Evolutionary conservation across 495 filamentous ascomycete species (phyloP), one percentile per base, ranked within the genome.

Genomic region (Tuber magnatum): DNA sequence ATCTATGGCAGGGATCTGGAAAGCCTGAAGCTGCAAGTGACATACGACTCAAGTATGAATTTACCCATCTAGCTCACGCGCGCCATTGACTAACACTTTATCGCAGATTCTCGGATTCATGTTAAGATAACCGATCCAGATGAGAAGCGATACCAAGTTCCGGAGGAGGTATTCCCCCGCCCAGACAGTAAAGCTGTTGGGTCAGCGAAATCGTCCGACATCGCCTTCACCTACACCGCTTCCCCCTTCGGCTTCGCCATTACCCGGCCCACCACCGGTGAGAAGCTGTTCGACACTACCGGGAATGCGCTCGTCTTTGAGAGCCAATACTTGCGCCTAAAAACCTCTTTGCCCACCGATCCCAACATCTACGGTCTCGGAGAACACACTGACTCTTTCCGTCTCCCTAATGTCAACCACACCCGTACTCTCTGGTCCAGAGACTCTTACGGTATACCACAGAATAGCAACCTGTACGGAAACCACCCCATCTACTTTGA

Each of bases 401-500:
- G 87, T 61, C 87, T 94, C 68, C 89, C 90, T 46, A 92, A 88
- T 0, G 89, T 87, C 24, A 88, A 92, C 82, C 94, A 94, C 82
- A 91, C 89, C 41, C 88, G 93, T 18, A 96, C 93, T 0, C 81
- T 96, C 22, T 96, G 93, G 93, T 89, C 87, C 38, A 89, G 92
- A 70, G 93, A 95, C 83, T 83, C 92, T 0, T 93, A 91, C 78
- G 85, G 84, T 6, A 87, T 92, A 74, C 88, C 88, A 14, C 83
- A 88, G 14, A 88, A 91, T 72, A 86, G 87, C n/a, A 97, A 97
- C 81, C 83, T 95, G 35, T 97, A 97, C 78, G 92, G 93, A 9
- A 89, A 87, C 76, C 93, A 97, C 79, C 93, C 93, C 0, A 86
- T 97, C 20, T 97, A 97, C 84, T 90, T 91, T 77, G 93, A 96